Evolutionary conservation across 1,139 yeast species (phyloP).

Genomic region (Protomyces inundatus): DNA sequence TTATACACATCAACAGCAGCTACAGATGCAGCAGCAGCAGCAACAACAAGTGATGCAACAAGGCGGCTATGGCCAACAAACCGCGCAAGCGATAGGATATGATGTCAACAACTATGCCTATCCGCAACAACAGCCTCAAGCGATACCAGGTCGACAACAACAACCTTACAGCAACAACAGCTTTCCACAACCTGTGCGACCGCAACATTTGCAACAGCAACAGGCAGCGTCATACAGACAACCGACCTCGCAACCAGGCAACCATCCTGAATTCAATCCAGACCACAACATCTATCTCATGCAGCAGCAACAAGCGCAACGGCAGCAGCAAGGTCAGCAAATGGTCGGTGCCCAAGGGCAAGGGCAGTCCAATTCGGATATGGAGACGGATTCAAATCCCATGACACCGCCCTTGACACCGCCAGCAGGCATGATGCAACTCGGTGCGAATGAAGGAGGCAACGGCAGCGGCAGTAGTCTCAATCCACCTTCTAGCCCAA

Average conservation of each 20-base stretch:
- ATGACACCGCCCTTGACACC: conserved; percentile 24
- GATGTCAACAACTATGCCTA: background rate
- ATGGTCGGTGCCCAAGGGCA: background rate
- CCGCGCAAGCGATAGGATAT: too few relatives aligned
- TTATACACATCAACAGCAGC: conserved; percentile 13
- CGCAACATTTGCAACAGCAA: background rate
- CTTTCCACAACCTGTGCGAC: background rate
- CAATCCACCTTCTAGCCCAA: background rate
- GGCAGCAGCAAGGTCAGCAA: conserved; percentile 2
- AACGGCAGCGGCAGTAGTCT: background rate
- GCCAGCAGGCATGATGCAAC: conserved; percentile 3
- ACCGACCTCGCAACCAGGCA: background rate
- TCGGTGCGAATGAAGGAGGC: background rate
- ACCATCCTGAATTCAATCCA: background rate
- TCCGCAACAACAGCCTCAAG: background rate
- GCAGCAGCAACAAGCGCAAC: conserved; percentile 16
- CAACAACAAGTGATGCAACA: conserved; percentile 21
- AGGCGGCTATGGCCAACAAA: background rate
- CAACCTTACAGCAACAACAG: background rate
- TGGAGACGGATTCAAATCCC: conserved; percentile 18
- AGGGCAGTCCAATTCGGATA: conserved; percentile 5
- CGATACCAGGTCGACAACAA: background rate
- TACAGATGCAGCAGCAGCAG: conserved; percentile 17
- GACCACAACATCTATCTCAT: background rate
- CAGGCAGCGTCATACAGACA: background rate